phyloP scores from a whole-genome alignment of 331 rosid species.

The Rosa hybrid region DNA sequence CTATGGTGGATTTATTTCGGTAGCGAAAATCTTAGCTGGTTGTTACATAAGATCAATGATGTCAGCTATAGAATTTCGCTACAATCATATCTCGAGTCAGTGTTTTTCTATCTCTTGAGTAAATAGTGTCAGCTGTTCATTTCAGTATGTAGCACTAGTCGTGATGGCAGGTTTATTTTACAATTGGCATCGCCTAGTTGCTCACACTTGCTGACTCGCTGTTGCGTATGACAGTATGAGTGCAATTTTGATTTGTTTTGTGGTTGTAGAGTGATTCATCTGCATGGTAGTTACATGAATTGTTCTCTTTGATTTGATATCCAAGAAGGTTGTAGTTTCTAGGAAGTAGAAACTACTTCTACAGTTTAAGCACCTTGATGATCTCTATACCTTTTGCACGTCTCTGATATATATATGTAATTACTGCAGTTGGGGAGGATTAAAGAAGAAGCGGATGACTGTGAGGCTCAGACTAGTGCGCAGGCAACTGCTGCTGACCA shows the following conservation, averaged over 20 bases:
- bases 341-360: background rate
- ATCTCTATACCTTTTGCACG: background rate
- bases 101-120: background rate
- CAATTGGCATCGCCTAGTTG: background rate
- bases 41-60: background rate
- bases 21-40: background rate
- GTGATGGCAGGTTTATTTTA: background rate
- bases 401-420: slow-evolving; percentile 1
- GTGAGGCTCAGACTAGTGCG: slow-evolving; percentile 29
- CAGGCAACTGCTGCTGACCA: slow-evolving; percentile 19
- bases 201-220: background rate
- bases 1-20: background rate
- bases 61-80: background rate
- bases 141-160: background rate
- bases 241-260: background rate
- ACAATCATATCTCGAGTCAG: background rate
- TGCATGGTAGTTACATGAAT: background rate
- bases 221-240: background rate
- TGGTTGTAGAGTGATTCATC: background rate
- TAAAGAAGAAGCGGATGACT: slow-evolving; percentile 33
- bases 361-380: background rate
- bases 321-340: background rate
- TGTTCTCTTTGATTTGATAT: background rate
- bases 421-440: slow-evolving; percentile 51
- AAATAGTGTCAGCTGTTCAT: background rate